Base-by-base conservation (phyloP, 257 asterid species). In the Primulina tabacum region DNA sequence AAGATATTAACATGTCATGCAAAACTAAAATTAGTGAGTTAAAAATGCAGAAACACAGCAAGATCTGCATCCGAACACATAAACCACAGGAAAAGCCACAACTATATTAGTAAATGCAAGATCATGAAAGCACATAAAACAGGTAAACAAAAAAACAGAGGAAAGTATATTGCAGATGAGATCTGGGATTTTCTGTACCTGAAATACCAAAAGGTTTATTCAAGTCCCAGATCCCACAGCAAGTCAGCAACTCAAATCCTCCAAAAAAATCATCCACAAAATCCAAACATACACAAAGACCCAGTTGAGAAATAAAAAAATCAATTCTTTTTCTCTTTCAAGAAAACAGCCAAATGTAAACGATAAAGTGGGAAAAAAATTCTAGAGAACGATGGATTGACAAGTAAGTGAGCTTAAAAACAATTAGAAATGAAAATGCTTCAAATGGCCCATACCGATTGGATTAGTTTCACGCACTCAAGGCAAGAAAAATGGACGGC, bases 101-200 rank as follows among this genome's bases (percentile, higher is more conserved):
- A 60, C 28, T 34, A 52, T 21, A 5, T 14, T 64, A 26, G 16
- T 32, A 58, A 58, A 38, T 55, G 71, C 78, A 75, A 50, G 78
- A 67, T 35, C 53, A 68, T 2, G 30, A 40, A 67, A 76, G 55
- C 74, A 62, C 71, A 35, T 35, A 64, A 63, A 56, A 38, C 40
- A 75, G 65, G 58, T 21, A 65, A 14, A n/a, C n/a, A n/a, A 38
- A 0, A 43, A 43, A 72, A 75, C 60, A 30, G 59, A 66, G 68
- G 37, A 6, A 74, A 37, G 78, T 20, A 69, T 58, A 79, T 83
- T 79, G 89, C 64, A 73, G 78, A 21, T 79, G 88, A 91, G 97
- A 92, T 87, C 95, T 92, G 87, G 76, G 71, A 78, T 61, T 74
- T 65, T 76, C 55, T 28, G 26, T 69, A 83, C 95, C 90, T 79